Evolutionary conservation across 2,329 filamentous ascomycete species (phyloP), one percentile per base, ranked within the genome.

Genomic region (Aspergillus niger): DNA sequence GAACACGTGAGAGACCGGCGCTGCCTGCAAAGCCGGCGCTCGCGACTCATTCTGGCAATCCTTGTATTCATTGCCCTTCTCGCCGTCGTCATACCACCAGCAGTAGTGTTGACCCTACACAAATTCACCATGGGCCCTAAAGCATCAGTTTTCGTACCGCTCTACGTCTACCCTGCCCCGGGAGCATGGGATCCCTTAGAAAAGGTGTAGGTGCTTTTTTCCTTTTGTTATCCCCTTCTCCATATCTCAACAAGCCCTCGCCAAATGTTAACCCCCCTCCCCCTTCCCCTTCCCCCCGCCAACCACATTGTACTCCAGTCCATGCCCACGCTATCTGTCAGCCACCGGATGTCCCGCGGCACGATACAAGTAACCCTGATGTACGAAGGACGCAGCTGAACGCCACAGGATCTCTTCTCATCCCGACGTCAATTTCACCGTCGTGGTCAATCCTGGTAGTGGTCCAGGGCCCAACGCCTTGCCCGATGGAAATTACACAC

Each of bases 81-180:
- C 58, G 73, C 67, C 36, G 66, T 70, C 36, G 63, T 75, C 59
- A 72, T 74, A 32, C 72, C 73, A 24, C 64, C 74, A 6, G 70
- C 74, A 30, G 67, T 76, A 41, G 71, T 75, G 43, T 69, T 75
- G 24, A 72, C 72, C 32, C 68, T 73, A 24, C 69, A 67, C 58
- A 73, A 75, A 63, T 72, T 72, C 66, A 69, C 59, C 58, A 74
- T 73, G 69, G 69, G 70, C 38, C 73, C 76, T 4, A 75, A 73
- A 66, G 72, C 77, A 36, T 77, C 75, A 51, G 75, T 82, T 13
- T 72, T 82, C 60, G 74, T 83, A 48, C 80, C 80, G 62, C 78
- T 83, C 55, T 82, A 82, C 68, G 72, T 82, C 44, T 82, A 82
- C 69, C 80, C 80, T 58, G 72, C 73, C 41, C 71, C 75, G n/a